Percentiles rank a stretch among this genome's conserved stretches.
Conservation (phyloP, 805 yeast species). For the Saccharomycopsis fermentans region DNA sequence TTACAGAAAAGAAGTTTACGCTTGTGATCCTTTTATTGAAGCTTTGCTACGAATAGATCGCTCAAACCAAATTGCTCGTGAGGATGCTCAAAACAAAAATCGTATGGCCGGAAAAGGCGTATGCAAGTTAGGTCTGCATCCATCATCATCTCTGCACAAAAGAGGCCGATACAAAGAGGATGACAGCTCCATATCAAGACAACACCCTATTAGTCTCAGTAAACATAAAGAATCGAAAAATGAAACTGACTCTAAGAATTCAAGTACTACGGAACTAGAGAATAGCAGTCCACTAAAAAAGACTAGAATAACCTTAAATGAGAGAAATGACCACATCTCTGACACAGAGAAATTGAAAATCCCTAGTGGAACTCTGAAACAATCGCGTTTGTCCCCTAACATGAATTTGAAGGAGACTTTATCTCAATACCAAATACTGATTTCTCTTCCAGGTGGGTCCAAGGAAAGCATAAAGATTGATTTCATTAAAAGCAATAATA, state of each 20-base stretch:
- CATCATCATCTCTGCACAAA: background rate
- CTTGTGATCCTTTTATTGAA: background rate
- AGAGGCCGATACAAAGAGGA: background rate
- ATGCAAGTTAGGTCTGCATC: too few species aligned
- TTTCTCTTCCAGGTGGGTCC: constrained; percentile 40
- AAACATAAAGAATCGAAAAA: background rate
- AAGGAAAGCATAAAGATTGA: constrained; percentile 36
- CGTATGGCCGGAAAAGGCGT: background rate
- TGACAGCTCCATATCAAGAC: background rate
- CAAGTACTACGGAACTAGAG: background rate
- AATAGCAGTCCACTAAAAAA: background rate
- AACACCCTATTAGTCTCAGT: background rate
- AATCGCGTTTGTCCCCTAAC: background rate
- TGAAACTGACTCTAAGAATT: background rate
- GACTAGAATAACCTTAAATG: background rate
- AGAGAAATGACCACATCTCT: background rate
- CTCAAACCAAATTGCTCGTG: background rate
- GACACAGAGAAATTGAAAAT: background rate
- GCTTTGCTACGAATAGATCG: background rate
- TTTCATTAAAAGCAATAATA: constrained; percentile 35
- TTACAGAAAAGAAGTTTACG: background rate
- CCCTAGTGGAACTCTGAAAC: background rate
- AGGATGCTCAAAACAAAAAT: background rate
- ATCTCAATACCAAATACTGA: constrained; percentile 10
- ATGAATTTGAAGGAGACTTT: background rate